Evolutionary conservation across 345 rosid genomes (phyloP).

Genomic region (Isatis tinctoria): DNA sequence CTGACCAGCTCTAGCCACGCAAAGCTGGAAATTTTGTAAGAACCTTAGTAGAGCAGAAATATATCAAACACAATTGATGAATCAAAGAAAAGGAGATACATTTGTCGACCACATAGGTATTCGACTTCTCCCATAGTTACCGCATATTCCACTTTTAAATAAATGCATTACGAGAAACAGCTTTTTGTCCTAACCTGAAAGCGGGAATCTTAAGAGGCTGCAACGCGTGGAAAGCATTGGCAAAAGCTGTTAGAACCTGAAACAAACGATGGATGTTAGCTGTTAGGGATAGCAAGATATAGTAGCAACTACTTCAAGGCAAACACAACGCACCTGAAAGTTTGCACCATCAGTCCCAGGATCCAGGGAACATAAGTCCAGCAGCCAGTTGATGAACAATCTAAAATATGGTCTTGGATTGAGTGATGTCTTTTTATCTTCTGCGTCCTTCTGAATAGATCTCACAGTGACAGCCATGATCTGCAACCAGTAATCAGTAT

Average conservation of each 20-base stretch:
- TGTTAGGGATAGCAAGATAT: conserved; percentile 13
- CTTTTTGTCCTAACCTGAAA: conserved; percentile 58
- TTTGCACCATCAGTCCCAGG: conserved; percentile 60
- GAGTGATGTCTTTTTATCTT: conserved; percentile 73
- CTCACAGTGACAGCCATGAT: conserved; percentile 66
- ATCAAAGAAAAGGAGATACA: not conserved
- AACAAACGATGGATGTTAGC: conserved; percentile 23
- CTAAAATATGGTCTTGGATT: conserved; percentile 95
- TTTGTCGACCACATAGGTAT: not conserved
- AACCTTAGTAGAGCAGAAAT: conserved; percentile 1
- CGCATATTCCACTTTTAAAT: not conserved
- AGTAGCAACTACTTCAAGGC: not conserved
- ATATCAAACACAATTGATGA: not conserved
- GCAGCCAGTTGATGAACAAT: conserved; percentile 79
- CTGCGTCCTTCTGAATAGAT: conserved; percentile 78
- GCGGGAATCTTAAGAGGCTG: conserved; percentile 94
- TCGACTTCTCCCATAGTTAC: not conserved
- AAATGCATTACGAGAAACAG: not conserved
- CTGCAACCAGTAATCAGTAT: conserved; percentile 38
- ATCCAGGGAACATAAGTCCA: conserved; percentile 64
- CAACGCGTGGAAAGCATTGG: conserved; percentile 77
- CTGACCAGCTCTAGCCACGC: conserved; percentile 97
- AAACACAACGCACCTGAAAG: conserved; percentile 58
- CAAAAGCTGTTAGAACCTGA: conserved; percentile 86
- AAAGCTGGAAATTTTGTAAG: conserved; percentile 52